Evolutionary conservation across 2,329 filamentous ascomycete genomes (phyloP), one percentile per base, ranked within the genome.

Genomic region (Alternaria ethzedia): DNA sequence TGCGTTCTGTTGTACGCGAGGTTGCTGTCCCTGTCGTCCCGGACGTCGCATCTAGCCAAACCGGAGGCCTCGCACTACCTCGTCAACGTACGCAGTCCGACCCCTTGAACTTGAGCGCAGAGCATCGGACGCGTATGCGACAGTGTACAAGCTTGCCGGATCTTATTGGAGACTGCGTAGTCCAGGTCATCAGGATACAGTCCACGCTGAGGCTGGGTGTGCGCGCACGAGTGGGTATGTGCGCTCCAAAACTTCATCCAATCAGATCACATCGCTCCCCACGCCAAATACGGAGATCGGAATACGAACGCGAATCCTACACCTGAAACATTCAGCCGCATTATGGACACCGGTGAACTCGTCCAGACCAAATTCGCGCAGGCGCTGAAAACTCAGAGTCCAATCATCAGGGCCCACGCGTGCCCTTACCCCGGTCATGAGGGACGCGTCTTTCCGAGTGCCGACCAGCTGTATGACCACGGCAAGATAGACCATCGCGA

Each of bases 341-440:
- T 12, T 20, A 78, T 77, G 71, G 66, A 55, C 4, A 13, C 61
- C 28, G 66, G 64, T 47, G 64, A 71, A 57, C 44, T 69, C 10
- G 72, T 72, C n/a, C 72, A 74, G 6, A 67, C 73, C 6, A 68
- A 69, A 21, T 79, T 68, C 23, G 67, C 74, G 10, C 66, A 69
- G 20, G 71, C 71, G 2, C 59, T 79, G 21, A 63, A 69, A 28
- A 75, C 67, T 1, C 77, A 79, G 68, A 64, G 66, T 21, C 56
- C 64, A 20, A 52, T 59, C 9, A 61, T 67, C 10, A 67, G 70
- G 17, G 56, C 67, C 21, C 54, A 78, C 6, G 55, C 68, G 1
- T 80, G 78, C 63, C 78, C 78, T 2, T 79, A 73, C 49, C 72
- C 72, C 25, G 59, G 57, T 6, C 72, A 75, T 23, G 58, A 70